phyloP scores from a whole-genome alignment of 345 rosid genomes.

The Acer negundo region DNA sequence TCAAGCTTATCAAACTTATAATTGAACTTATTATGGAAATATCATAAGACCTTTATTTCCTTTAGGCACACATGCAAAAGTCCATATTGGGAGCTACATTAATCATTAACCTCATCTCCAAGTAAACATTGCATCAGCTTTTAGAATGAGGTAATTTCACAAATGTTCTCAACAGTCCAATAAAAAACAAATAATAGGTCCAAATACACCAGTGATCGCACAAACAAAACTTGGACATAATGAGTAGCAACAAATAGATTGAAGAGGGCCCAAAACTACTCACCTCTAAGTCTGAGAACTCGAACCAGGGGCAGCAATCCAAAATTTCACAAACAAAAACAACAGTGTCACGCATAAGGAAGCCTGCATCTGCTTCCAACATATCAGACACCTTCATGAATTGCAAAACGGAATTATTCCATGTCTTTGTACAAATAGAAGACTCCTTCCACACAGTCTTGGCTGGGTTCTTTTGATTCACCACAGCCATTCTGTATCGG shows the following conservation, averaged over 20 bases:
- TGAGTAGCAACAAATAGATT: neutral
- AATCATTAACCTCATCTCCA: neutral
- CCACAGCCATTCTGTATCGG: conserved; percentile 94
- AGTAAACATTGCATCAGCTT: conserved; percentile 12
- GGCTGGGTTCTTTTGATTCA: conserved; percentile 89
- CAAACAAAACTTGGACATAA: neutral
- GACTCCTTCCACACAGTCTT: conserved; percentile 99
- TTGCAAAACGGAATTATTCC: conserved; percentile 99
- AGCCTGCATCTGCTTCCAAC: conserved; percentile 99
- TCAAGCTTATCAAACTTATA: neutral
- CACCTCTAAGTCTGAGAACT: conserved; percentile 92
- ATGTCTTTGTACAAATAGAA: conserved; percentile 98
- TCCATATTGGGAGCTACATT: neutral
- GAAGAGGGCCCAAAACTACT: conserved; percentile 30
- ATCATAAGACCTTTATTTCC: conserved; percentile 1
- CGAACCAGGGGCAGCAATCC: conserved; percentile 98
- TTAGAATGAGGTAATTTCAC: neutral
- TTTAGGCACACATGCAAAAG: neutral
- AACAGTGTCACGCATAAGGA: conserved; percentile 96
- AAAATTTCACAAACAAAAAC: conserved; percentile 98
- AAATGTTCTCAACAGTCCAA: neutral
- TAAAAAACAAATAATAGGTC: neutral
- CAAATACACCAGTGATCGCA: conserved; percentile 2
- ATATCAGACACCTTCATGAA: conserved; percentile 99
- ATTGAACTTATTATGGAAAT: neutral